Conservation (phyloP, 345 rosid species). For the Cardiospermum halicacabum region DNA sequence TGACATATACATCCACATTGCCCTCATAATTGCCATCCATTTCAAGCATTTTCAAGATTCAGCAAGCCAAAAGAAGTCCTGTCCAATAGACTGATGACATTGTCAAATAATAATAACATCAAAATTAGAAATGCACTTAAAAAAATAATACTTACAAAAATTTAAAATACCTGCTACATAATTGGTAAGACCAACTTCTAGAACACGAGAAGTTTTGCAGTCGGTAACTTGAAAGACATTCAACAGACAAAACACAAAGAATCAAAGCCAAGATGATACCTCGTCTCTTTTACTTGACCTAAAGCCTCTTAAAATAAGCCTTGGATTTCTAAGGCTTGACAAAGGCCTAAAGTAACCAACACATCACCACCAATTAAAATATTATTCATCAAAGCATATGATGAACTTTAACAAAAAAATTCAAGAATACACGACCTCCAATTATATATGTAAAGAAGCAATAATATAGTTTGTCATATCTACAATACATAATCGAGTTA, state of each 20-base stretch:
- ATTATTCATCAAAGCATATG: neutral
- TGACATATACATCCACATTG: slow-evolving; percentile 49
- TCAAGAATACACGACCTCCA: no score
- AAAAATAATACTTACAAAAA: neutral
- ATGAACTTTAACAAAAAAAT: neutral
- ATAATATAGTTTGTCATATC: neutral
- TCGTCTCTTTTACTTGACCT: slow-evolving; percentile 72
- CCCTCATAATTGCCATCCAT: slow-evolving; percentile 70
- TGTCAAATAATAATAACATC: neutral
- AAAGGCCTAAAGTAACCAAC: slow-evolving; percentile 39
- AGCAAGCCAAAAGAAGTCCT: slow-evolving; percentile 74
- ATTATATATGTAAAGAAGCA: no score
- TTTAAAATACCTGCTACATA: slow-evolving; percentile 57
- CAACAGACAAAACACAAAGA: neutral
- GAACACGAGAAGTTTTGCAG: slow-evolving; percentile 3
- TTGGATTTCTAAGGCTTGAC: slow-evolving; percentile 54
- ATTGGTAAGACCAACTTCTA: slow-evolving; percentile 63
- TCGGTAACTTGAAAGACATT: neutral
- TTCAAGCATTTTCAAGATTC: slow-evolving; percentile 63
- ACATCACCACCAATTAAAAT: neutral
- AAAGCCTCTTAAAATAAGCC: slow-evolving; percentile 71
- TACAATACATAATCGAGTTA: neutral
- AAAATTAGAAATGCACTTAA: neutral
- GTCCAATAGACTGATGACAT: slow-evolving; percentile 58
- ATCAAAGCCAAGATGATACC: slow-evolving; percentile 24